These are phyloP conservation scores for Amyloporia xantha DNA, from an alignment of 768 basidiomycete genomes.

Conservation along the genomic window DNA sequence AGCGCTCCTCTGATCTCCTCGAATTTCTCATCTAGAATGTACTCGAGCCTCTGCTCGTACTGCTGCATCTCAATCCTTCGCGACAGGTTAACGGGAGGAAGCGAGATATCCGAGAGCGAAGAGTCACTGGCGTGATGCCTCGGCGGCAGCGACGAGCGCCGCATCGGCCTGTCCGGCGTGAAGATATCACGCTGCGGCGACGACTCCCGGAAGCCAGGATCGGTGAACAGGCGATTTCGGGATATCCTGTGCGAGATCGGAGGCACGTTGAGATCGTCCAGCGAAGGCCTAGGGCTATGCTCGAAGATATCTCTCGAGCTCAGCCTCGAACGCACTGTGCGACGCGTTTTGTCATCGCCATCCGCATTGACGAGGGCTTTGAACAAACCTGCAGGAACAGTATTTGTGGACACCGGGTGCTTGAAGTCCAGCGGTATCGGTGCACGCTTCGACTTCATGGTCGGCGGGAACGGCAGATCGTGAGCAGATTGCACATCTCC, in stretches of 20 bases:
- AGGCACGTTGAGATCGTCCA: conserved; percentile 70
- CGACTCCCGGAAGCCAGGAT: conserved; percentile 39
- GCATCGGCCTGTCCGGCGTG: conserved; percentile 26
- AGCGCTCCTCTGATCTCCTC: conserved; percentile 40
- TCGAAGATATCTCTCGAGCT: conserved; percentile 68
- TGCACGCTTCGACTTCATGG: conserved; percentile 48
- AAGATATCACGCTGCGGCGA: conserved; percentile 33
- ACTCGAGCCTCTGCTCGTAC: conserved; percentile 53
- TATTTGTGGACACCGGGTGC: conserved; percentile 57
- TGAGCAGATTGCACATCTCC: conserved; percentile 11
- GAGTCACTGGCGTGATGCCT: conserved; percentile 41
- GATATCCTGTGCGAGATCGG: conserved; percentile 59
- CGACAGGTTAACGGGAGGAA: conserved; percentile 45
- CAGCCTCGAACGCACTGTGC: conserved; percentile 69
- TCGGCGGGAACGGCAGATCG: conserved; percentile 28
- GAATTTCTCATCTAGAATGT: conserved; percentile 67
- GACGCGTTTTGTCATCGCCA: conserved; percentile 60
- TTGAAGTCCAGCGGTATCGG: conserved; percentile 79
- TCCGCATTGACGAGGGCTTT: conserved; percentile 57
- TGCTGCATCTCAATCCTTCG: conserved; percentile 51
- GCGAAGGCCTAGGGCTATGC: conserved; percentile 53
- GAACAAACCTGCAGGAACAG: conserved; percentile 81
- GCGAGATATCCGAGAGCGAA: conserved; percentile 36
- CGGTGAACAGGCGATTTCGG: conserved; percentile 49
- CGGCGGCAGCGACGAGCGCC: conserved; percentile 33